Conservation (phyloP, 805 yeast species). For the Yarrowia sp. region DNA sequence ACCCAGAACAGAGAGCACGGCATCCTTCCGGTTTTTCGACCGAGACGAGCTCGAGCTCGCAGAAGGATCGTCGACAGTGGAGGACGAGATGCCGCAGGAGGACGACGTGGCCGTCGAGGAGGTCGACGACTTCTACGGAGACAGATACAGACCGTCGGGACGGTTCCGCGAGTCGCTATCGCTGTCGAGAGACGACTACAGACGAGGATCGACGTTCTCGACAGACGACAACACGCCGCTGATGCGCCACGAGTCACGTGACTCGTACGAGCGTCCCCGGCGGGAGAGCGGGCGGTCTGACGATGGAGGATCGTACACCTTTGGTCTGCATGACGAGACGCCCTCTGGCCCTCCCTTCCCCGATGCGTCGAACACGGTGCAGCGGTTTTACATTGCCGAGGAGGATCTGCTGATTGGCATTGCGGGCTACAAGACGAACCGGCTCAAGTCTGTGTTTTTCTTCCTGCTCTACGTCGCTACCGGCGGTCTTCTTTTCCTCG, state of each 20-base stretch:
- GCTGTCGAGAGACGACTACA: constrained; percentile 27
- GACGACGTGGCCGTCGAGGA: constrained; percentile 35
- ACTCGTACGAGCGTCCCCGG: constrained; percentile 13
- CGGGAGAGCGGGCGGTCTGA: constrained; percentile 21
- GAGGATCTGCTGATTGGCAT: constrained; percentile 93
- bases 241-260: constrained; percentile 22
- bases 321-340: constrained; percentile 12
- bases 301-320: constrained; percentile 26
- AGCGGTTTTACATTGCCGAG: constrained; percentile 88
- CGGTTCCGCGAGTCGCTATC: constrained; percentile 22
- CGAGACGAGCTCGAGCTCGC: constrained; percentile 81
- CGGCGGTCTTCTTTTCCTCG: constrained; percentile 67
- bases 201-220: constrained; percentile 12
- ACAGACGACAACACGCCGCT: constrained; percentile 13
- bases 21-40: constrained; percentile 75
- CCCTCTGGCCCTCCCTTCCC: constrained; percentile 12
- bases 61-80: constrained; percentile 78
- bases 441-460: constrained; percentile 48
- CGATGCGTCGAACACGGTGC: constrained; percentile 39
- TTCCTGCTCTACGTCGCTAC: constrained; percentile 56
- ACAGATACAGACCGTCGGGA: constrained; percentile 30
- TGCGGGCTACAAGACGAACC: constrained; percentile 75
- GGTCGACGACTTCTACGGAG: constrained; percentile 38
- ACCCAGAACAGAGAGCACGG: constrained; percentile 31
- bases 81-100: constrained; percentile 38